Evolutionary conservation across 1,139 yeast genomes (phyloP).

Genomic region (Pichia inconspicua): DNA sequence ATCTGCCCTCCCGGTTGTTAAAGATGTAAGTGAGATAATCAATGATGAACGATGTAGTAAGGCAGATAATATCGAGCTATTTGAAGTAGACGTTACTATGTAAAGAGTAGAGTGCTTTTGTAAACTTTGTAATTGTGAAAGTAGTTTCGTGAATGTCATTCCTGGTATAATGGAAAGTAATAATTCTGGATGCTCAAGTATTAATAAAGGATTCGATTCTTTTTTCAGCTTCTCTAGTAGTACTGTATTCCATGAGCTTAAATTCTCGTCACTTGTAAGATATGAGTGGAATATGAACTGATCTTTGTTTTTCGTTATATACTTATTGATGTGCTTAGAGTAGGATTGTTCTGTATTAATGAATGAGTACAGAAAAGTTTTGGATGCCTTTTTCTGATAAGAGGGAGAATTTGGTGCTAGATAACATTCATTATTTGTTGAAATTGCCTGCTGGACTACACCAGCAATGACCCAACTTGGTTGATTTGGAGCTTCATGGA

Average conservation of each 20-base stretch:
- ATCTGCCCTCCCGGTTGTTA: slow-evolving; percentile 73
- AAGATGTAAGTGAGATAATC: slow-evolving; percentile 50
- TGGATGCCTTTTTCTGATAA: slow-evolving; percentile 10
- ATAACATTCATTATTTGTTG: slow-evolving; percentile 26
- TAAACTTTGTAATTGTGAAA: slow-evolving; percentile 32
- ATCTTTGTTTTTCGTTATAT: slow-evolving; percentile 5
- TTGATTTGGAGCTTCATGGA: slow-evolving; percentile 54
- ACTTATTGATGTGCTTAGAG: slow-evolving; percentile 5
- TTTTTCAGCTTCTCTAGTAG: not conserved
- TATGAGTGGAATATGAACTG: slow-evolving; percentile 6
- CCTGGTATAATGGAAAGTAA: slow-evolving; percentile 38
- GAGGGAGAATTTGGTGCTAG: slow-evolving; percentile 23
- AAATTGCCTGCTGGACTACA: slow-evolving; percentile 37
- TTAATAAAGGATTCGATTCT: slow-evolving; percentile 6
- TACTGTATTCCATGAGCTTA: not conserved
- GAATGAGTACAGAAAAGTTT: slow-evolving; percentile 5
- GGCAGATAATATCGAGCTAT: slow-evolving; percentile 41
- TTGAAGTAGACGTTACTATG: slow-evolving; percentile 30
- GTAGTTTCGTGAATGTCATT: slow-evolving; percentile 30
- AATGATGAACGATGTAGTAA: slow-evolving; percentile 44
- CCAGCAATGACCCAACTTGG: slow-evolving; percentile 59
- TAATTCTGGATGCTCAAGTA: slow-evolving; percentile 38
- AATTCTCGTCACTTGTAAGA: not conserved
- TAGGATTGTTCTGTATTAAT: slow-evolving; percentile 4
- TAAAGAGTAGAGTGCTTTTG: slow-evolving; percentile 33